Conservation (phyloP, 441 rosid genomes). For the Aquilaria agallochum region DNA sequence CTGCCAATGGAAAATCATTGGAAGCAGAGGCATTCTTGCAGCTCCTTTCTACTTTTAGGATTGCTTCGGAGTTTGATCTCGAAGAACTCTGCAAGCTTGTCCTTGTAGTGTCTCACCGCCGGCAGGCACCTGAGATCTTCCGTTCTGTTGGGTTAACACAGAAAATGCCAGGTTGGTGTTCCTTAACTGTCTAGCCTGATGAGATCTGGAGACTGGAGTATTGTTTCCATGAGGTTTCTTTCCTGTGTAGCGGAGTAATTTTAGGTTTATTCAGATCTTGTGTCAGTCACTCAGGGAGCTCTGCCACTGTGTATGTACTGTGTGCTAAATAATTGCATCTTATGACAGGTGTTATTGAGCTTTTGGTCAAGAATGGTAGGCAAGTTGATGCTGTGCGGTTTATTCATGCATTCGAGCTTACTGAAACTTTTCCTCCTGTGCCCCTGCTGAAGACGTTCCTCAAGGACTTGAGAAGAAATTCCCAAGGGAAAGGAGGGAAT, state of each 20-base stretch:
- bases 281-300: conserved; percentile 3
- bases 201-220: conserved; percentile 26
- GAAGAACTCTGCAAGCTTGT: conserved; percentile 46
- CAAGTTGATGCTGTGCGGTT: conserved; percentile 43
- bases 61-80: conserved; percentile 46
- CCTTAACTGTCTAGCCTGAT: conserved; percentile 33
- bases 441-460: conserved; percentile 38
- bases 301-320: background rate
- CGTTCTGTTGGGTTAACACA: conserved; percentile 32
- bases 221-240: conserved; percentile 23
- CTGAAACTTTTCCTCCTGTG: conserved; percentile 37
- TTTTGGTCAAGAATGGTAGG: conserved; percentile 29
- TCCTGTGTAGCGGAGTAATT: conserved; percentile 11
- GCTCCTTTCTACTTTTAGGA: conserved; percentile 47
- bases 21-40: conserved; percentile 47
- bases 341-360: conserved; percentile 40
- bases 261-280: conserved; percentile 9
- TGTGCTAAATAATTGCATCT: conserved; percentile 9
- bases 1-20: conserved; percentile 36
- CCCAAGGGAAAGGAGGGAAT: conserved; percentile 36
- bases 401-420: conserved; percentile 38
- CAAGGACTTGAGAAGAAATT: conserved; percentile 49
- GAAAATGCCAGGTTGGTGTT: conserved; percentile 37
- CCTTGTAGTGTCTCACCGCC: conserved; percentile 32
- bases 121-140: conserved; percentile 47